Base-by-base conservation (phyloP, 129 eudicot genomes). In the Tagetes erecta region DNA sequence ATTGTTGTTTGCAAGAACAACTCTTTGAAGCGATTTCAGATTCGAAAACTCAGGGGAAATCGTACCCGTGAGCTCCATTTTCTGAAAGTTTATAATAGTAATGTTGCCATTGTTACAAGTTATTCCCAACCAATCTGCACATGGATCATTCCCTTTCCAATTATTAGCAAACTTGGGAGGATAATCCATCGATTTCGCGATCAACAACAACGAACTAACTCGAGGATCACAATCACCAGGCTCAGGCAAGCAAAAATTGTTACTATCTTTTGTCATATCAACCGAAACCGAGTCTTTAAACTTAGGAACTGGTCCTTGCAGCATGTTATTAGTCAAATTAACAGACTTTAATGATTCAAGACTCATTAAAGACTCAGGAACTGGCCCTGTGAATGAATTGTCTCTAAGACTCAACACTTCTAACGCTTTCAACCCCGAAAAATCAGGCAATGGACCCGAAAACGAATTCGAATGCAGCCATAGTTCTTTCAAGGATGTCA, bases 71-170 rank as follows among this genome's bases (percentile, higher is more conserved):
- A 95, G 97, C 67, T 75, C 88, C 91, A 83, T 83, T 47, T 84
- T 84, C 80, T 86, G 84, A 39, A 95, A 84, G 78, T 91, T 95
- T 27, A 95, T 83, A 65, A 88, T 79, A 6, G 91, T 91, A 36
- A 95, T 83, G 68, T 87, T 95, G 35, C 87, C 96, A 58, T 73
- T 42, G 51, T 72, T 83, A 80, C 99, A 95, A 79, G 90, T 87
- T 40, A 95, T 84, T 70, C 99, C 99, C 45, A 88, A 69, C 97
- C 97, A 95, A 83, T 83, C 84, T 1, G 84, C 87, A 83, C 99
- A 95, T 9, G 97, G 96, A 77, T 95, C 90, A 80, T 95, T 91
- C 70, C 91, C 96, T 51, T 83, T 88, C 99, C 99, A 95, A 53
- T 74, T 83, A 46, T 72, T 84, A 0, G 97, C 87, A 67, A 91